These are phyloP conservation scores for Phyllostachys edulis DNA, from an alignment of 176 grass and related monocot genomes.

Conservation along the genomic window DNA sequence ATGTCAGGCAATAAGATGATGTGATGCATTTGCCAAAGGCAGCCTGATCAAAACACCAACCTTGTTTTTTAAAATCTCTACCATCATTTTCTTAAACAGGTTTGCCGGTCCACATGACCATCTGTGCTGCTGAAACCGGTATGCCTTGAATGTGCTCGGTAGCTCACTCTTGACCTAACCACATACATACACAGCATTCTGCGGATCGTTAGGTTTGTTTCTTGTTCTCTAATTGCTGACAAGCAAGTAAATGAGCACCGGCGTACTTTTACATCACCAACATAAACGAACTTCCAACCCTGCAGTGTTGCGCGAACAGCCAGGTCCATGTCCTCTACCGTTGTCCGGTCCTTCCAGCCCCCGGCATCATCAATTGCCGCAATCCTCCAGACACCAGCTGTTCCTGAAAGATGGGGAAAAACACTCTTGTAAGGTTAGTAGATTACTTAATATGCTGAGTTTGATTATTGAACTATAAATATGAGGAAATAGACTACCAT, in stretches of 20 bases:
- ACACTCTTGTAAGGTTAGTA: neutral
- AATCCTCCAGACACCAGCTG: slow-evolving; percentile 92
- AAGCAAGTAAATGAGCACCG: slow-evolving; percentile 11
- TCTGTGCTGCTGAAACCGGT: slow-evolving; percentile 85
- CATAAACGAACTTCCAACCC: slow-evolving; percentile 88
- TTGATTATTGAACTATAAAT: neutral
- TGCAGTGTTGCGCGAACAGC: slow-evolving; percentile 67
- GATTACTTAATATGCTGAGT: neutral
- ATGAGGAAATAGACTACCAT: slow-evolving; percentile 37
- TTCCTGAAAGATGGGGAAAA: slow-evolving; percentile 47
- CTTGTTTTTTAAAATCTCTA: slow-evolving; percentile 67
- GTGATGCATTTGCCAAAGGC: neutral
- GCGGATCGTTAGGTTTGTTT: slow-evolving; percentile 9
- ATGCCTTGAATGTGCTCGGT: slow-evolving; percentile 95
- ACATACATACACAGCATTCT: slow-evolving; percentile 19
- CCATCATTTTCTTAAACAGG: slow-evolving; percentile 84
- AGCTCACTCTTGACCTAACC: slow-evolving; percentile 88
- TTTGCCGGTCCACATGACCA: slow-evolving; percentile 96
- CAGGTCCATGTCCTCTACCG: slow-evolving; percentile 97
- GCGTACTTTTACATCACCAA: slow-evolving; percentile 70
- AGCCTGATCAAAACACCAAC: slow-evolving; percentile 29
- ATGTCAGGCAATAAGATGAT: slow-evolving; percentile 21
- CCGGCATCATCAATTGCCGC: slow-evolving; percentile 68
- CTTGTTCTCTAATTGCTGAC: neutral
- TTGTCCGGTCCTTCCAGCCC: slow-evolving; percentile 96